Conservation (phyloP, 345 rosid genomes). For the Zanthoxylum bungeanum region DNA sequence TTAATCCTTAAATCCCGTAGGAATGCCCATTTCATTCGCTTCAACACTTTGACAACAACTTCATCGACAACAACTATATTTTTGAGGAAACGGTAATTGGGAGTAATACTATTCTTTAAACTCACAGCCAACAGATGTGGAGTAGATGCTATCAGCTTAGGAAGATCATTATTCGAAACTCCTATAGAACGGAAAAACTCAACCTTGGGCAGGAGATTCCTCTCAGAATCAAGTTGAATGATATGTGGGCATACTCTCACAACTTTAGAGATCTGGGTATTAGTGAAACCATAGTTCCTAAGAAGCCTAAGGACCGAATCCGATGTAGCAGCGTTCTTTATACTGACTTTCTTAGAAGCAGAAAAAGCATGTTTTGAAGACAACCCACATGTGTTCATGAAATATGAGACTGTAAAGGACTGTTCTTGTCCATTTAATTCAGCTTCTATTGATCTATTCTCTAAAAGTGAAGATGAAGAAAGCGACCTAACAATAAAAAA, state of each 20-base stretch:
- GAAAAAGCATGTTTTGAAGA: constrained; percentile 14
- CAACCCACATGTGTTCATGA: constrained; percentile 1
- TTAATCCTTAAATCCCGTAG: neutral
- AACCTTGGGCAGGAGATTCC: too few species aligned
- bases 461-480: neutral
- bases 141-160: neutral
- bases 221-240: too few species aligned
- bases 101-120: constrained; percentile 13
- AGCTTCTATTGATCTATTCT: neutral
- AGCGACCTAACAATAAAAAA: neutral
- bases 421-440: neutral
- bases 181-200: constrained; percentile 22
- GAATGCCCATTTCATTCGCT: neutral
- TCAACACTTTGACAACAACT: neutral
- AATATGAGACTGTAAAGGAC: neutral
- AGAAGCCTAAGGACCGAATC: constrained; percentile 8
- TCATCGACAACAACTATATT: neutral
- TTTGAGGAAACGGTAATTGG: constrained; percentile 7
- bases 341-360: constrained; percentile 10
- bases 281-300: constrained; percentile 7
- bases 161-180: constrained; percentile 7
- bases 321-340: neutral
- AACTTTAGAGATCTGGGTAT: constrained; percentile 8
- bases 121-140: neutral
- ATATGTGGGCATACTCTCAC: constrained; percentile 1